Base-by-base conservation (phyloP, 306 rosid species). In the Cajanus cajan region DNA sequence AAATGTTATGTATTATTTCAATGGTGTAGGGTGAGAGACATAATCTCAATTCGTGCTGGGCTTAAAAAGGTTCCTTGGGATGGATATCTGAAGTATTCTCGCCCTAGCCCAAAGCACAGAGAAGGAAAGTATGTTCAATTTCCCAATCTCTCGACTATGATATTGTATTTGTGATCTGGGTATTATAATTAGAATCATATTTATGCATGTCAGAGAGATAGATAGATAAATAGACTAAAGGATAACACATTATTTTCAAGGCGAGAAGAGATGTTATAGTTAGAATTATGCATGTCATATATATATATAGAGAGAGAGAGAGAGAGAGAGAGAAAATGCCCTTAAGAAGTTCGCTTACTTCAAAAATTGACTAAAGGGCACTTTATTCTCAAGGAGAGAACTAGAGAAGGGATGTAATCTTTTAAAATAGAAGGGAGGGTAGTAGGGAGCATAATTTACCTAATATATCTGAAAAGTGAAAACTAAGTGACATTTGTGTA, bases 1-100 rank as follows among this genome's bases (percentile, higher is more conserved):
- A 82, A 70, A 55, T 47, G 19, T 44, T 51, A 44, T 44, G 25
- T 36, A 18, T 55, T 51, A 11, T 68, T 74, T 71, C 15, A 63
- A 73, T 67, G 71, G 39, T 76, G 78, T 87, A 92, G 97, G 92
- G 87, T 92, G 44, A 83, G 97, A 88, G 93, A 73, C 77, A 90
- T 92, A 79, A 92, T 92, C 63, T 87, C 93, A 21, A 73, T 67
- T 43, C 86, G 95, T 36, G 97, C 97, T 44, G 97, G 95, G 74
- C 90, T 92, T 25, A 90, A 89, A 84, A 92, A 55, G 86, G 97
- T 90, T 78, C 97, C 95, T n/a, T 92, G 97, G 97, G 97, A 92
- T 75, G 97, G 97, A 71, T 92, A 87, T 78, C 87, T 92, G 63
- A 92, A 92, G 87, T 89, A 90, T 71, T 92, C 97, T 50, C 91